Percentiles rank a stretch among this genome's conserved stretches.
Conservation (phyloP, 257 asterid species). For the Gentiana macrophylla region DNA sequence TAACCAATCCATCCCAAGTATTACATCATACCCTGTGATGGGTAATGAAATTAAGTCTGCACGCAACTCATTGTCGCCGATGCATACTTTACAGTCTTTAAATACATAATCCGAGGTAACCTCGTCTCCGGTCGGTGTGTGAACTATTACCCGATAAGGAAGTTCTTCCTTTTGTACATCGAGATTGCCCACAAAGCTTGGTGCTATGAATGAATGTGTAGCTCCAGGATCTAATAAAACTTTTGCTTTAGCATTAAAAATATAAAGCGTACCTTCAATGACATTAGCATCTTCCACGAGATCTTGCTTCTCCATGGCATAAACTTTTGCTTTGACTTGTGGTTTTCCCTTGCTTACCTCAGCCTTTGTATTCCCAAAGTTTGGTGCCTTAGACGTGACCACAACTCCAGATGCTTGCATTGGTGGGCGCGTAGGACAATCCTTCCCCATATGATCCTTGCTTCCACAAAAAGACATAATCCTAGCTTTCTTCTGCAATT, state of each 20-base stretch:
- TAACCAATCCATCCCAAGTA: no score
- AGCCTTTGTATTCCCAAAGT: neutral
- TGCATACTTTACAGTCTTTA: no score
- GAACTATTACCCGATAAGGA: no score
- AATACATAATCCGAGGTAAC: no score
- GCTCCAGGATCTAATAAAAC: neutral
- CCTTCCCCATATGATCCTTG: neutral
- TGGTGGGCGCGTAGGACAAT: neutral
- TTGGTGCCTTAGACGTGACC: neutral
- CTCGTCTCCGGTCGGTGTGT: no score
- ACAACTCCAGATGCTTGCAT: neutral
- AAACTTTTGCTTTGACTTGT: neutral
- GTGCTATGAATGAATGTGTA: neutral
- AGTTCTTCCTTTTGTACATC: no score
- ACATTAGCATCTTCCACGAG: neutral
- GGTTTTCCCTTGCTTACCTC: neutral
- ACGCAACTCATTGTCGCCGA: no score
- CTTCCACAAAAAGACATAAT: neutral
- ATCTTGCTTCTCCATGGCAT: neutral
- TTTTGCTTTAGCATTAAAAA: neutral
- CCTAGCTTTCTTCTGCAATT: neutral
- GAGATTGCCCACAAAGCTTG: neutral
- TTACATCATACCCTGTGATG: no score
- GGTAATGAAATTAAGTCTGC: no score
- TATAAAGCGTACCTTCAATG: neutral